phyloP scores from a whole-genome alignment of 352 stramenopile species.

The Globisporangium uncinulatum region DNA sequence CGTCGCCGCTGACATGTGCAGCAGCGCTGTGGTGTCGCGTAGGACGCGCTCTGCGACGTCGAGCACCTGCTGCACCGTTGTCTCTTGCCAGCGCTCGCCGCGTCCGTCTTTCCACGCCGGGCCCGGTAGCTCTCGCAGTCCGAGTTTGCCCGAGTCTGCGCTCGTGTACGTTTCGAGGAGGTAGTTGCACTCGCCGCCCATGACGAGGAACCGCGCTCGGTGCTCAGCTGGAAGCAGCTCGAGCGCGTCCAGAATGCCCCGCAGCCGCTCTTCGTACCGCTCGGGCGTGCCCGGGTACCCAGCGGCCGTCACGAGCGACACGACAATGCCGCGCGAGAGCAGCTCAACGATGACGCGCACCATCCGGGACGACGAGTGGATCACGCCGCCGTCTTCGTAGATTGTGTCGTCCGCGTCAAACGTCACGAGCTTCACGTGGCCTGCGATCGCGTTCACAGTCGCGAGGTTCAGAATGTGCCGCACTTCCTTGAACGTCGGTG shows the following conservation, averaged over 20 bases:
- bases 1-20: constrained; percentile 70
- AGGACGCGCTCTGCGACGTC: constrained; percentile 80
- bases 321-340: constrained; percentile 59
- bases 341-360: constrained; percentile 65
- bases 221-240: constrained; percentile 42
- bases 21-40: constrained; percentile 56
- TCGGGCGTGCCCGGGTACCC: constrained; percentile 66
- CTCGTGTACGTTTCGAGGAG: constrained; percentile 73
- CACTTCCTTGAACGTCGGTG: constrained; percentile 82
- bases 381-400: constrained; percentile 78
- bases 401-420: constrained; percentile 87
- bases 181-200: constrained; percentile 97
- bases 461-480: constrained; percentile 82
- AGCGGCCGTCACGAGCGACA: constrained; percentile 79
- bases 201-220: constrained; percentile 82
- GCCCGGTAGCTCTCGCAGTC: constrained; percentile 60
- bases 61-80: constrained; percentile 79
- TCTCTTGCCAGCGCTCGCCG: constrained; percentile 81
- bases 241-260: constrained; percentile 70
- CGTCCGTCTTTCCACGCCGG: constrained; percentile 75
- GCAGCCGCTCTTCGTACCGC: constrained; percentile 69
- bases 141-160: constrained; percentile 31
- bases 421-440: constrained; percentile 75
- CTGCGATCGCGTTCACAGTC: constrained; percentile 63
- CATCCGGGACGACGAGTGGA: constrained; percentile 63